phyloP scores from a whole-genome alignment of 192 early-diverging fungal genomes.

The Umbelopsis vinacea region DNA sequence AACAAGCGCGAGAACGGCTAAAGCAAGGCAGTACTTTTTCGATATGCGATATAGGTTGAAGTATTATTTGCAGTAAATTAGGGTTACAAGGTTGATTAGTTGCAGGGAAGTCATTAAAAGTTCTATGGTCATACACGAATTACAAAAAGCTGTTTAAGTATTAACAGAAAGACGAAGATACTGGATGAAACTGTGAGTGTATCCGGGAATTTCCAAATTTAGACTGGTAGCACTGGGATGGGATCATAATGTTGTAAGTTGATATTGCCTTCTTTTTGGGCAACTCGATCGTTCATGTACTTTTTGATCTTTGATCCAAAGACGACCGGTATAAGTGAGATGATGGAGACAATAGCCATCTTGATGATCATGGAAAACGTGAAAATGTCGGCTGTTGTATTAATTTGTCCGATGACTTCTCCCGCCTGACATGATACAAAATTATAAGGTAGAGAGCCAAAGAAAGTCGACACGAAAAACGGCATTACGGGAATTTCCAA shows the following conservation, averaged over 20 bases:
- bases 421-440: slow-evolving; percentile 58
- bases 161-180: too few relatives aligned
- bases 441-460: slow-evolving; percentile 60
- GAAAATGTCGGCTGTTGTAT: slow-evolving; percentile 43
- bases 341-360: slow-evolving; percentile 38
- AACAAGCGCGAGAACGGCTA: too few relatives aligned
- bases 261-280: not conserved
- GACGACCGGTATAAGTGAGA: slow-evolving; percentile 43
- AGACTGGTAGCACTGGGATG: not conserved
- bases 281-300: not conserved
- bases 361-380: slow-evolving; percentile 38
- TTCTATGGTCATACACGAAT: too few relatives aligned
- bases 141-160: too few relatives aligned
- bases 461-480: slow-evolving; percentile 57
- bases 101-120: too few relatives aligned
- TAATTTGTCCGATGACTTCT: slow-evolving; percentile 49
- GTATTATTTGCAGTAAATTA: too few relatives aligned
- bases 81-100: too few relatives aligned
- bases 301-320: slow-evolving; percentile 11
- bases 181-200: too few relatives aligned
- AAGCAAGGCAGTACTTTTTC: too few relatives aligned
- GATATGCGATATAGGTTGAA: too few relatives aligned
- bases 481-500: slow-evolving; percentile 49
- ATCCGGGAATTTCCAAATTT: not conserved
- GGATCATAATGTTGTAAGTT: not conserved